Evolutionary conservation across 1,284 basidiomycete genomes (phyloP), one percentile per base, ranked within the genome.

Genomic region (Sporisorium scitamineum): DNA sequence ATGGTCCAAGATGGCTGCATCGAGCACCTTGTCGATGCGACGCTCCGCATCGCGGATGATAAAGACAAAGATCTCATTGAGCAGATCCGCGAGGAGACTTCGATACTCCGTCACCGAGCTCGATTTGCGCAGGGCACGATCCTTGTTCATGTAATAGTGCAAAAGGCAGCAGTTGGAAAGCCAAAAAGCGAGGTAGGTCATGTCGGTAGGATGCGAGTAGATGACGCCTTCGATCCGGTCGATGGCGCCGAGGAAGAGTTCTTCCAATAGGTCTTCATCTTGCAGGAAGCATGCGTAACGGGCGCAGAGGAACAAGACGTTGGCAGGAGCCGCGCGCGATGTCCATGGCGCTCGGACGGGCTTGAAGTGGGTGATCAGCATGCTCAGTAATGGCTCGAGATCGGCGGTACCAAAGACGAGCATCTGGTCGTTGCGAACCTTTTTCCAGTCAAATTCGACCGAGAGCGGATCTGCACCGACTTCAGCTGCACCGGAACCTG

Each of bases 31-130:
- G 85, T 98, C 95, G 82, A 98, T 93, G 68, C 91, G 90, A 56
- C 92, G 89, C 86, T 99, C 96, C 7, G 93, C 92, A 70, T 94
- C 92, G 54, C 96, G 92, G 77, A 98, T 96, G 79, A 98, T 91
- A 85, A 97, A 97, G 27, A 98, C 96, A 94, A 84, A 68, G 54
- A 97, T 92, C 48, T 95, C 95, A 85, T 97, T 95, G 67, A 97
- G 90, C 29, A 97, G 90, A 86, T 83, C 81, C 5, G 70, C 65
- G 1, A 83, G 22, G 4, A 82, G 51, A 20, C 62, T 41, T n/a
- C 67, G 72, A 54, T 77, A 76, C 51, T 81, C 81, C 10, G 34
- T 42, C 26, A 76, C 66, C 24, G 61, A 61, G 29, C 54, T 61
- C 2, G 62, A 66, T 5, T 62, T 55, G 50, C 54, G 52, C n/a